Base-by-base conservation (phyloP, 352 stramenopile species). In the Globisporangium abappressorium region DNA sequence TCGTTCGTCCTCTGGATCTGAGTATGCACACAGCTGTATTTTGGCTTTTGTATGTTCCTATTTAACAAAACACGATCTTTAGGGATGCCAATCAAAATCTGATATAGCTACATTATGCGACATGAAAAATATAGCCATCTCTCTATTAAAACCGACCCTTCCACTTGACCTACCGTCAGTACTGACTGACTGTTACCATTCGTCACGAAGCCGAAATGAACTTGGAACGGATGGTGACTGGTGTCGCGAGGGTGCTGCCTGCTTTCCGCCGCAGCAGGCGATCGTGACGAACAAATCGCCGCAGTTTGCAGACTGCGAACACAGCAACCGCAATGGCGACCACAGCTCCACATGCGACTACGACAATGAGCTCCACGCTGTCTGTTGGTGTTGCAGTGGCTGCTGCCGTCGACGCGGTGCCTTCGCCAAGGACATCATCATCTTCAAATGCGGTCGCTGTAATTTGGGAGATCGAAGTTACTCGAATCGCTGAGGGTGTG, bases 11-110 rank as follows among this genome's bases (percentile, higher is more conserved):
- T 51, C 43, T 14, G 43, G 43, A 24, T 51, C 43, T 51, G 43
- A 51, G 43, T 51, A 22, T 46, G 38, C 6, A 4, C 14, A 46
- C 38, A 46, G 38, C 38, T 46, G 38, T 46, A 46, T 46, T 43
- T 46, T 46, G 38, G 38, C 36, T 14, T 46, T 46, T 46, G 12
- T 20, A 18, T 46, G 4, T 46, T 20, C 38, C 14, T 46, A 46
- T 46, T 20, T 6, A 11, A 46, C 38, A 46, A 46, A 46, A 22
- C 41, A 49, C 41, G 41, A 49, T n/a, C 18, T 49, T 49, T 9
- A 49, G 41, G 43, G 43, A 24, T 51, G 18, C 43, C 43, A 51
- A 51, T 51, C 43, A 51, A 56, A 56, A 56, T 56, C 49, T 28
- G 22, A 56, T 30, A 56, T 56, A 22, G 49, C 49, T 56, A 56